A percentile compares a stretch with the other conserved stretches of the same genome.
phyloP scores from a whole-genome alignment of 2,329 filamentous ascomycete species.

The Colletotrichum cuscutae region DNA sequence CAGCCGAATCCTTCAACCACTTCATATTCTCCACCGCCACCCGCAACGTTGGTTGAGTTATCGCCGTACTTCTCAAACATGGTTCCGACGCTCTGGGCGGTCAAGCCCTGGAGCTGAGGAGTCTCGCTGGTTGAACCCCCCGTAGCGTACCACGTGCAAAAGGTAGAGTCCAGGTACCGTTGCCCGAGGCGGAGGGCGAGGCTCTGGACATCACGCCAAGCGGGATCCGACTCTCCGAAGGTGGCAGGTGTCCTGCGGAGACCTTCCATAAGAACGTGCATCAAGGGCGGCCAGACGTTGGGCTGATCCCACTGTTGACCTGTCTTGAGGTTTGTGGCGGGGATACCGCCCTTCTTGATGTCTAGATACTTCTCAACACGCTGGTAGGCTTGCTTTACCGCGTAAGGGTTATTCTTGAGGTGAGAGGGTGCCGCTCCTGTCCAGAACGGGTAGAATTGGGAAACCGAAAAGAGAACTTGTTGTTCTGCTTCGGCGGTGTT shows the following conservation, averaged over 20 bases:
- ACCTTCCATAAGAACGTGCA: conserved; percentile 72
- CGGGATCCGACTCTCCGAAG: conserved; percentile 62
- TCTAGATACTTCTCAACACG: conserved; percentile 65
- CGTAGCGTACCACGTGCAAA: conserved; percentile 77
- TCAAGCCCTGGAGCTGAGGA: conserved; percentile 60
- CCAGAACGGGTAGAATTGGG: conserved; percentile 77
- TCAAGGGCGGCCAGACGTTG: conserved; percentile 76
- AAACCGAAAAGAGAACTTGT: conserved; percentile 67
- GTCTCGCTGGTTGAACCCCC: conserved; percentile 67
- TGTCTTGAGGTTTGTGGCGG: conserved; percentile 69
- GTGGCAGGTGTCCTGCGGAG: conserved; percentile 69
- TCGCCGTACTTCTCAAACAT: conserved; percentile 79
- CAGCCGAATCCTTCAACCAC: conserved; percentile 78
- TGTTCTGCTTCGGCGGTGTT: conserved; percentile 61
- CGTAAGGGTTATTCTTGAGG: conserved; percentile 68
- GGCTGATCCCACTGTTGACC: conserved; percentile 78
- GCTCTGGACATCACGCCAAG: conserved; percentile 63
- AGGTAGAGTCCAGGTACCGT: conserved; percentile 73
- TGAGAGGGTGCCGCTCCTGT: conserved; percentile 68
- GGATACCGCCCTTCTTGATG: conserved; percentile 64
- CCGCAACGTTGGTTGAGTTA: conserved; percentile 68
- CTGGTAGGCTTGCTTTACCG: conserved; percentile 63
- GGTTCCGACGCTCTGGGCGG: conserved; percentile 59
- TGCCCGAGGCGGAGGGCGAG: conserved; percentile 70
- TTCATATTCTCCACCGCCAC: conserved; percentile 74